phyloP scores from a whole-genome alignment of 495 filamentous ascomycete species.

The Podospora australis region DNA sequence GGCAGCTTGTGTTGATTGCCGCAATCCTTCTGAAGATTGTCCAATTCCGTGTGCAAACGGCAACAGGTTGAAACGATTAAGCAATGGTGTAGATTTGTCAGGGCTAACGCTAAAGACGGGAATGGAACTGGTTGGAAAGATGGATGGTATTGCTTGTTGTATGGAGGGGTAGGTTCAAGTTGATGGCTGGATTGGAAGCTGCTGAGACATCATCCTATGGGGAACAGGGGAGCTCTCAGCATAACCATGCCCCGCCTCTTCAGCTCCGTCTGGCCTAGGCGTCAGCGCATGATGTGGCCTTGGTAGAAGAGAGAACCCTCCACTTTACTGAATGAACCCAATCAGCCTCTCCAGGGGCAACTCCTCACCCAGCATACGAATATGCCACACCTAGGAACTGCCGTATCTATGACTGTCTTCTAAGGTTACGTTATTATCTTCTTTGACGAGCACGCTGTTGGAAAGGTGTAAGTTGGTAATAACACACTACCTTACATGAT shows the following conservation, averaged over 20 bases:
- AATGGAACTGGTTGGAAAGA: constrained; percentile 21
- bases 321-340: too few species aligned
- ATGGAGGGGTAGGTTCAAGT: constrained; percentile 4
- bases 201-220: neutral
- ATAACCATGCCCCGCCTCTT: neutral
- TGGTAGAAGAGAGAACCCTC: neutral
- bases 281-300: constrained; percentile 3
- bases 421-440: too few species aligned
- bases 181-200: neutral
- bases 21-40: neutral
- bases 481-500: too few species aligned
- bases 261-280: constrained; percentile 3
- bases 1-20: neutral
- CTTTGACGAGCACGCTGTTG: too few species aligned
- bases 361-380: too few species aligned
- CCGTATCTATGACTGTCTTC: too few species aligned
- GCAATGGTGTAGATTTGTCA: constrained; percentile 12
- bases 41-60: neutral
- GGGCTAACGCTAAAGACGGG: constrained; percentile 1
- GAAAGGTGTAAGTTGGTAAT: too few species aligned
- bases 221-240: constrained; percentile 4
- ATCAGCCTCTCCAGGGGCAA: too few species aligned
- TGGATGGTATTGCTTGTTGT: constrained; percentile 2
- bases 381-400: too few species aligned
- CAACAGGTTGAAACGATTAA: neutral